phyloP scores from a whole-genome alignment of 371 early-diverging fungal species.

The Entomophthora muscae region DNA sequence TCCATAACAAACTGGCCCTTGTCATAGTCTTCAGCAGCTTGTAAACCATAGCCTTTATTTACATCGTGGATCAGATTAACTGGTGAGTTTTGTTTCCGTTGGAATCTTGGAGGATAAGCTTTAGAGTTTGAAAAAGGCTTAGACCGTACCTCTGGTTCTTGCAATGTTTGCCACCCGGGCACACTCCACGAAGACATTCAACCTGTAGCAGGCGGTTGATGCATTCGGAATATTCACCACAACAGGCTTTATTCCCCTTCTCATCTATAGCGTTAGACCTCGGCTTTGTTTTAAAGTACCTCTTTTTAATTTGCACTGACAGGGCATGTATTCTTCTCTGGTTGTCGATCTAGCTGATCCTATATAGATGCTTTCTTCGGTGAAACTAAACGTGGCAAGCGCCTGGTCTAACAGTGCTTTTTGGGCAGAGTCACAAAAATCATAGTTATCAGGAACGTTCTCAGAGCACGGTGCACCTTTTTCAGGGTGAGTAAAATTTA shows the following conservation, averaged over 20 bases:
- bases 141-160: constrained; percentile 53
- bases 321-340: constrained; percentile 58
- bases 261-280: background rate
- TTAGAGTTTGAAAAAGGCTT: no score
- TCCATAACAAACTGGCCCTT: constrained; percentile 77
- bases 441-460: background rate
- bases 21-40: constrained; percentile 41
- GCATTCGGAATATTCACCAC: constrained; percentile 32
- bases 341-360: constrained; percentile 42
- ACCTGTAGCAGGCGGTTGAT: constrained; percentile 84
- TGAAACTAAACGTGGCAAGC: constrained; percentile 32
- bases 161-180: constrained; percentile 78
- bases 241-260: background rate
- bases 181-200: constrained; percentile 77
- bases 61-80: constrained; percentile 76
- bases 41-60: constrained; percentile 83
- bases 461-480: background rate
- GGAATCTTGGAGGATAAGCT: constrained; percentile 42
- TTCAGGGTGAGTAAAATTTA: no score
- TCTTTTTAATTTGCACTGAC: constrained; percentile 57
- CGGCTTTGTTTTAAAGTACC: constrained; percentile 17
- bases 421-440: background rate
- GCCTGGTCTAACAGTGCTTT: constrained; percentile 20
- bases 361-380: constrained; percentile 41
- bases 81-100: constrained; percentile 56